Conservation (phyloP, 257 asterid genomes). For the Osmanthus fragrans region DNA sequence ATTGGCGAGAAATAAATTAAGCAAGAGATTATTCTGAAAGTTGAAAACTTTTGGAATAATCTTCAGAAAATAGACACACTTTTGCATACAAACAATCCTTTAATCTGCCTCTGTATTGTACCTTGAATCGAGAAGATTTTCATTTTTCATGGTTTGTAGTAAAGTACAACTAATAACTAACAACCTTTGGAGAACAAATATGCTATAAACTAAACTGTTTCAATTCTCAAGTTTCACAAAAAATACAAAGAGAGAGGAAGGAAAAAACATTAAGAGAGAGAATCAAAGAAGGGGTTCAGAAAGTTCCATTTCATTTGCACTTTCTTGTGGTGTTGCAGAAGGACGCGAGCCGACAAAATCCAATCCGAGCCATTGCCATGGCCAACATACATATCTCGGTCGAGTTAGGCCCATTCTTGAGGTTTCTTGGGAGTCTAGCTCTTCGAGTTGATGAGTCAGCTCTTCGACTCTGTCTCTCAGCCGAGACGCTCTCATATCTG, state of each 20-base stretch:
- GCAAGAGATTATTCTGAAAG: no score
- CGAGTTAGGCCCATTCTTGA: conserved; percentile 55
- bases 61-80: not conserved
- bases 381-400: conserved; percentile 91
- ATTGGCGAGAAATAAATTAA: not conserved
- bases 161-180: not conserved
- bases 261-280: conserved; percentile 4
- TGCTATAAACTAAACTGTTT: not conserved
- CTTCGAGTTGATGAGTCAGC: conserved; percentile 84
- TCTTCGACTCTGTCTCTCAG: conserved; percentile 93
- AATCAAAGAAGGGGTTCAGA: conserved; percentile 88
- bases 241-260: conserved; percentile 10
- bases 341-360: conserved; percentile 66
- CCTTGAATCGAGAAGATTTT: not conserved
- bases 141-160: not conserved
- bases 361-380: conserved; percentile 97
- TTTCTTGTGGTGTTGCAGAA: conserved; percentile 38
- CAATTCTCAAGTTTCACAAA: conserved; percentile 12
- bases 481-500: conserved; percentile 79
- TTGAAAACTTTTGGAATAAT: no score
- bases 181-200: not conserved
- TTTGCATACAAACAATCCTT: not conserved
- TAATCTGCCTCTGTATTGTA: not conserved
- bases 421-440: conserved; percentile 59
- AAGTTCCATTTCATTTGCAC: conserved; percentile 94